Evolutionary conservation across 2,329 filamentous ascomycete species (phyloP).

Genomic region (Ophiobolus disseminans): DNA sequence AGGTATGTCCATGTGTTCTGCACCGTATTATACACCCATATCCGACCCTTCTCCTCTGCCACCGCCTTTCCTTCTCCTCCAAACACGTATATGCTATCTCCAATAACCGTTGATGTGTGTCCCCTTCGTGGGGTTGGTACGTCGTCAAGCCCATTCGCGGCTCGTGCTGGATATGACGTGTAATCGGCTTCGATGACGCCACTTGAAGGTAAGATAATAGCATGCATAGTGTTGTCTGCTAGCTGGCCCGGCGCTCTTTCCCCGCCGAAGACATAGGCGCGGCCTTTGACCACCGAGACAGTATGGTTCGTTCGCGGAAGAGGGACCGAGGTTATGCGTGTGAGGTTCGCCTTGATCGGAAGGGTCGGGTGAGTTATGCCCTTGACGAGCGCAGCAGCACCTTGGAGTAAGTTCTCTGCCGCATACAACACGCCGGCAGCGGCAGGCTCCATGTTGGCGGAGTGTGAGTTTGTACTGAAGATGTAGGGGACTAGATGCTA

Average conservation of each 20-base stretch:
- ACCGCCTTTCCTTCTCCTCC: conserved; percentile 47
- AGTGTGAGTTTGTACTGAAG: conserved; percentile 66
- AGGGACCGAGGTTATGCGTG: conserved; percentile 53
- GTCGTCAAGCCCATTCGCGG: conserved; percentile 34
- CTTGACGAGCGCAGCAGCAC: conserved; percentile 57
- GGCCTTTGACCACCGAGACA: conserved; percentile 60
- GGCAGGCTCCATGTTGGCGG: conserved; percentile 44
- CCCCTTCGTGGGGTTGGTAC: conserved; percentile 50
- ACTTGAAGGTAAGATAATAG: conserved; percentile 58
- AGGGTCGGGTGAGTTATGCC: conserved; percentile 57
- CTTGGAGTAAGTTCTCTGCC: conserved; percentile 44
- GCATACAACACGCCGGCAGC: conserved; percentile 49
- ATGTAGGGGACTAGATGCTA: conserved; percentile 66
- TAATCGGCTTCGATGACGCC: conserved; percentile 54
- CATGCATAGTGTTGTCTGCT: conserved; percentile 60
- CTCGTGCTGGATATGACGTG: conserved; percentile 43
- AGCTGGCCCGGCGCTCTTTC: conserved; percentile 49
- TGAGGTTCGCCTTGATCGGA: conserved; percentile 60
- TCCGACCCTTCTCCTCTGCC: conserved; percentile 45
- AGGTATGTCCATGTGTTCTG: conserved; percentile 51
- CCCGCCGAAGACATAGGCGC: conserved; percentile 65
- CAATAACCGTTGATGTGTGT: conserved; percentile 53
- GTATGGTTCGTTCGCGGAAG: conserved; percentile 61
- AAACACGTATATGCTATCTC: conserved; percentile 55
- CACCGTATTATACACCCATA: conserved; percentile 56